Evolutionary conservation across 192 early-diverging fungal species (phyloP).

Genomic region (Coemansia sp.): DNA sequence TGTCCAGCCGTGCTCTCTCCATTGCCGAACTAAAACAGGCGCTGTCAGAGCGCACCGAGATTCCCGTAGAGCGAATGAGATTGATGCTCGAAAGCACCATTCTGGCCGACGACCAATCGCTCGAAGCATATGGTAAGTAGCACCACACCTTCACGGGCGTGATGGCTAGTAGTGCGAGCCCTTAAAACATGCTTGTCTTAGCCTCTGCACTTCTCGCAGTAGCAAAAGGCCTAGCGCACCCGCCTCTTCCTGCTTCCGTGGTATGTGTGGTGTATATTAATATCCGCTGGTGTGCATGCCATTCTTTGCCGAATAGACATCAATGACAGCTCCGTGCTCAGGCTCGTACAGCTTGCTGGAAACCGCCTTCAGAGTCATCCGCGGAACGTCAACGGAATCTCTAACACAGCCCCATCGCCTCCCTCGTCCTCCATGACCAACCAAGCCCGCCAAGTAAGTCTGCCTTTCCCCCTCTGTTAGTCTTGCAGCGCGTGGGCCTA

Average conservation of each 20-base stretch:
- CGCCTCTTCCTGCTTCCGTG: background rate
- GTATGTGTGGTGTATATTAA: constrained; percentile 6
- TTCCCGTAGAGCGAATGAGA: constrained; percentile 38
- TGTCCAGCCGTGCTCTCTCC: background rate
- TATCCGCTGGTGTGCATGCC: constrained; percentile 2
- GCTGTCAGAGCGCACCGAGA: constrained; percentile 25
- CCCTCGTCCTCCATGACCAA: constrained; percentile 7
- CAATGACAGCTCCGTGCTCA: constrained; percentile 15
- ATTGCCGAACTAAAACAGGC: constrained; percentile 30
- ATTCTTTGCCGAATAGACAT: constrained; percentile 15
- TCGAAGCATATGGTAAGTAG: constrained; percentile 43
- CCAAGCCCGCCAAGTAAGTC: constrained; percentile 42
- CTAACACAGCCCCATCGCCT: constrained; percentile 8
- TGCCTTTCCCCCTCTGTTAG: background rate
- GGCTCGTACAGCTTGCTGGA: constrained; percentile 38
- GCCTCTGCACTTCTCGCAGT: background rate
- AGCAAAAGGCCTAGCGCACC: background rate
- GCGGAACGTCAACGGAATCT: constrained; percentile 30
- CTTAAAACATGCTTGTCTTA: background rate
- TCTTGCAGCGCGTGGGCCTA: background rate
- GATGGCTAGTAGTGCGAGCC: background rate
- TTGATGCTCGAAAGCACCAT: constrained; percentile 38
- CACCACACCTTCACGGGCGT: background rate
- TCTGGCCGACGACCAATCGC: constrained; percentile 33
- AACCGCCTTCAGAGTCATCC: background rate